phyloP scores from a whole-genome alignment of 2,329 filamentous ascomycete species.

The Diplodia seriata region DNA sequence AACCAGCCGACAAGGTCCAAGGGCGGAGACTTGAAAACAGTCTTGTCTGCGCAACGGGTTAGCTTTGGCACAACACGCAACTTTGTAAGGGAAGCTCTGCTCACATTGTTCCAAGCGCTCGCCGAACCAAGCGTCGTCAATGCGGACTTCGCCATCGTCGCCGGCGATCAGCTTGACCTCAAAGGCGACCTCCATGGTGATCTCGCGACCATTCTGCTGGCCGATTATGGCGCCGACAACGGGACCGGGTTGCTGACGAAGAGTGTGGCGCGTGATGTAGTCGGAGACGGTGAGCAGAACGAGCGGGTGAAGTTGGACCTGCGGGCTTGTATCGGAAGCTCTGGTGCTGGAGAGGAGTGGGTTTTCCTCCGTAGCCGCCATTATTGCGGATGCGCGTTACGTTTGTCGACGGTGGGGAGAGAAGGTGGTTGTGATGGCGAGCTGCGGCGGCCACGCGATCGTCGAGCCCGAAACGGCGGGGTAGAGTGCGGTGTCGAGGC shows the following conservation, averaged over 20 bases:
- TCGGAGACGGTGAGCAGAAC: constrained; percentile 96
- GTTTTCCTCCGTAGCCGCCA: constrained; percentile 48
- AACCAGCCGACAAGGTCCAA: constrained; percentile 91
- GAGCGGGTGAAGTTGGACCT: constrained; percentile 87
- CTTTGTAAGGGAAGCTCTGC: constrained; percentile 43
- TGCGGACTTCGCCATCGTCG: constrained; percentile 62
- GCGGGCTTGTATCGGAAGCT: constrained; percentile 73
- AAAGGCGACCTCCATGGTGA: constrained; percentile 92
- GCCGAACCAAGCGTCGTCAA: constrained; percentile 76
- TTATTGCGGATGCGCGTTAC: constrained; percentile 36
- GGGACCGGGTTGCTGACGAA: constrained; percentile 76
- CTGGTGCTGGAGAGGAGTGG: constrained; percentile 53
- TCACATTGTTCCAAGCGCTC: constrained; percentile 84
- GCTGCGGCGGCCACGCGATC: background rate
- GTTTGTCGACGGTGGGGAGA: background rate
- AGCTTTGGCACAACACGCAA: constrained; percentile 28
- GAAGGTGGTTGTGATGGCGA: too few relatives aligned
- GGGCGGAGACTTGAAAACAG: constrained; percentile 82
- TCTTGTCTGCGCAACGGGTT: constrained; percentile 69
- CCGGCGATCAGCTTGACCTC: constrained; percentile 69
- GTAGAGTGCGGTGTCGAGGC: constrained; percentile 19
- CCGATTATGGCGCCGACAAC: constrained; percentile 88
- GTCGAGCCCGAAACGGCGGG: constrained; percentile 6
- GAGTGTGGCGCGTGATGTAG: constrained; percentile 88
- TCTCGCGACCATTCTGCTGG: constrained; percentile 86